Percentiles rank a stretch among this genome's conserved stretches.
phyloP scores from a whole-genome alignment of 208 protist genomes.

The Acanthamoeba triangularis region DNA sequence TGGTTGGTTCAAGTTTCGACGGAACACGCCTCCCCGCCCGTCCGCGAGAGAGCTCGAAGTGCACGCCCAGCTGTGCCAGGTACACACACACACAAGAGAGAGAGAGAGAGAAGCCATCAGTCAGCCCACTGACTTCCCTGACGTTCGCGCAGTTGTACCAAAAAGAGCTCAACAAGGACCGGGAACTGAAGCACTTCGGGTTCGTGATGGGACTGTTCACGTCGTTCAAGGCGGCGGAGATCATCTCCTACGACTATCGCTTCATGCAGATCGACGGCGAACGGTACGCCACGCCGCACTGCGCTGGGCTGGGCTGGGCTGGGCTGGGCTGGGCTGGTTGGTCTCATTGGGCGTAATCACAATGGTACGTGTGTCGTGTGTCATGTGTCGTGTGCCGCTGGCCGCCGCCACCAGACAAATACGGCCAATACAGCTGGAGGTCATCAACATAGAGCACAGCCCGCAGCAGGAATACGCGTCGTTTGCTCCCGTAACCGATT shows the following conservation, averaged over 20 bases:
- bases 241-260: conserved; percentile 57
- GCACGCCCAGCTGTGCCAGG: conserved; percentile 27
- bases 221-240: conserved; percentile 14
- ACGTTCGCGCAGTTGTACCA: not conserved
- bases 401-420: not conserved
- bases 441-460: conserved; percentile 39
- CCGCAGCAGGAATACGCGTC: conserved; percentile 46
- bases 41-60: conserved; percentile 31
- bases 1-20: conserved; percentile 53
- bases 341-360: not conserved
- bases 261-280: conserved; percentile 41
- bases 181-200: conserved; percentile 51
- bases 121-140: not conserved
- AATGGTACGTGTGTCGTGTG: no score
- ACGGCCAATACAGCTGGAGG: conserved; percentile 6
- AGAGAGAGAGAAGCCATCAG: not conserved
- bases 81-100: not conserved
- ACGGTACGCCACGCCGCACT: not conserved
- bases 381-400: not conserved
- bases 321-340: not conserved
- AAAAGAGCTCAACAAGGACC: conserved; percentile 42
- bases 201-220: conserved; percentile 56
- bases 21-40: not conserved
- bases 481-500: not conserved
- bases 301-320: not conserved